Evolutionary conservation across 305 asterid species (phyloP).

Genomic region (Withania somnifera): DNA sequence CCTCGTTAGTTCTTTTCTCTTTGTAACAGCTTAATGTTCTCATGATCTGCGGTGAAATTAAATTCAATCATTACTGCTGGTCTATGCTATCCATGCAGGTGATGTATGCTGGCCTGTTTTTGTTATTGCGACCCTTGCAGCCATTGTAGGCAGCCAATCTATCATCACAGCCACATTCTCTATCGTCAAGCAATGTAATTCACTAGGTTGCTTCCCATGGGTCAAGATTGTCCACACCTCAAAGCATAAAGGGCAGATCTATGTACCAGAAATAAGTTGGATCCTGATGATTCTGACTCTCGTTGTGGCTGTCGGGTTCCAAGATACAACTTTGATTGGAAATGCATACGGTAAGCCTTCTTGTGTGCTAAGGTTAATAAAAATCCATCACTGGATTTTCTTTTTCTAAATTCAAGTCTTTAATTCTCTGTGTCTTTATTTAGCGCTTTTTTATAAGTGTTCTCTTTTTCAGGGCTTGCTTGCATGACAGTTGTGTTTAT

Average conservation of each 20-base stretch:
- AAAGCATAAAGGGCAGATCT: constrained; percentile 73
- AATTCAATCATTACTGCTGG: not conserved
- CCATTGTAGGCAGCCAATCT: constrained; percentile 63
- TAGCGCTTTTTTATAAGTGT: not conserved
- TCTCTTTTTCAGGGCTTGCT: constrained; percentile 68
- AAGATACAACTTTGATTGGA: constrained; percentile 43
- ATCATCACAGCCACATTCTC: constrained; percentile 68
- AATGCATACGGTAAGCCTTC: constrained; percentile 73
- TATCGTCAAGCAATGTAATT: constrained; percentile 53
- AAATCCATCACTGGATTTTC: not conserved
- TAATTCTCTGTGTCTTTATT: not conserved
- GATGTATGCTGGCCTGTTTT: constrained; percentile 56
- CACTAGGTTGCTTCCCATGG: constrained; percentile 63
- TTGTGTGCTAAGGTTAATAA: not conserved
- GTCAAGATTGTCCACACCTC: constrained; percentile 79
- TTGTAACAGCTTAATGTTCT: not conserved
- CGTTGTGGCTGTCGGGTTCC: constrained; percentile 57
- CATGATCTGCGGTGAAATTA: not conserved
- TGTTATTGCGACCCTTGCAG: constrained; percentile 51
- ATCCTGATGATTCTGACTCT: constrained; percentile 78
- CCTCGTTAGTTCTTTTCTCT: constrained; percentile 53
- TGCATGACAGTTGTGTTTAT: constrained; percentile 94
- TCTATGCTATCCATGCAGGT: constrained; percentile 30
- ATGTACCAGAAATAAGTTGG: constrained; percentile 80
- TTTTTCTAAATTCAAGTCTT: not conserved